phyloP scores from a whole-genome alignment of 2,329 filamentous ascomycete species.

The Pyricularia sp. region DNA sequence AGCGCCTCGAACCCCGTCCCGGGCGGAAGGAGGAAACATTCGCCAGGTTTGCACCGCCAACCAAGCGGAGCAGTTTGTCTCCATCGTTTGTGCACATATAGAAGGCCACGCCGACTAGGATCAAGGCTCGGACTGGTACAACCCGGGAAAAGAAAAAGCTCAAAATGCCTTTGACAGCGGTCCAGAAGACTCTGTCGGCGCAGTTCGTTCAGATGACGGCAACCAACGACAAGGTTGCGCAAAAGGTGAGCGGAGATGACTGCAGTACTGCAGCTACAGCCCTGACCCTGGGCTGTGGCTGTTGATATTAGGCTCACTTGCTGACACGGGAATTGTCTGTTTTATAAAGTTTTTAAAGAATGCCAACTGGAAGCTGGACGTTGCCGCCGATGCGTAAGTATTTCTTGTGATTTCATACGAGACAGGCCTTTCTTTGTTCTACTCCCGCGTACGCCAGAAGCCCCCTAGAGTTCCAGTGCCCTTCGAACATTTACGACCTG shows the following conservation, averaged over 20 bases:
- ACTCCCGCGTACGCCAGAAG: too few relatives aligned
- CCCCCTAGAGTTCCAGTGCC: too few relatives aligned
- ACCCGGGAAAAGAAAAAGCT: neutral
- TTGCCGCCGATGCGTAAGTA: conserved; percentile 47
- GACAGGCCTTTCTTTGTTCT: conserved; percentile 7
- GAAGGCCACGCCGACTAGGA: neutral
- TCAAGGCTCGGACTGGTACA: neutral
- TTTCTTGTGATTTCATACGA: conserved; percentile 8
- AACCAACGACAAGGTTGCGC: conserved; percentile 27
- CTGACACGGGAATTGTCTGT: neutral
- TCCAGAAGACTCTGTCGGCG: conserved; percentile 24
- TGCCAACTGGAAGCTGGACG: conserved; percentile 35
- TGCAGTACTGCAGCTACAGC: neutral
- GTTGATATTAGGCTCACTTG: neutral
- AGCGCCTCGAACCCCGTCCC: neutral
- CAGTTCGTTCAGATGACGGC: conserved; percentile 32
- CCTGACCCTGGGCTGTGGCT: neutral
- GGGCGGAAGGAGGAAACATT: neutral
- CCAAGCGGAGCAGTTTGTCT: neutral
- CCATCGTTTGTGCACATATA: neutral
- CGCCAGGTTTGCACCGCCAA: neutral
- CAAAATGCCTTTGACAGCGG: conserved; percentile 9
- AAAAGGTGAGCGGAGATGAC: conserved; percentile 23
- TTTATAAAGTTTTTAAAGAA: conserved; percentile 31
- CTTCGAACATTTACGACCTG: neutral